Percentiles rank a stretch among this genome's conserved stretches.
Evolutionary conservation across 148 eudicot species (phyloP).

Genomic region (Fagopyrum homotropicum): DNA sequence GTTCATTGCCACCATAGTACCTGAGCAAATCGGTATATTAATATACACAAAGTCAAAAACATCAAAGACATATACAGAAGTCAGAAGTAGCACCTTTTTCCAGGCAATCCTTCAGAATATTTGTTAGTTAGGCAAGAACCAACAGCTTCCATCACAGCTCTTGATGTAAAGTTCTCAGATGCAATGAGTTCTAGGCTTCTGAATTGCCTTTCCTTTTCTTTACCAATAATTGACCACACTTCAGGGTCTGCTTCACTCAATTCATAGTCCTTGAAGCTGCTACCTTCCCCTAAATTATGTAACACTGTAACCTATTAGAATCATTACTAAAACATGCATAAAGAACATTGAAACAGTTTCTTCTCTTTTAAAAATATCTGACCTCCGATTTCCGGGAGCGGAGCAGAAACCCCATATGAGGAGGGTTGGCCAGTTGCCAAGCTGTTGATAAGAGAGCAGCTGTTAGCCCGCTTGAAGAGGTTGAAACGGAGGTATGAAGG

Average conservation of each 20-base stretch:
- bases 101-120: slow-evolving; percentile 92
- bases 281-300: slow-evolving; percentile 36
- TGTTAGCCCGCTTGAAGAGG: slow-evolving; percentile 28
- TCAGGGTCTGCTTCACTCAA: slow-evolving; percentile 74
- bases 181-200: slow-evolving; percentile 82
- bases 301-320: background rate
- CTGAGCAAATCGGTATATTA: slow-evolving; percentile 19
- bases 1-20: slow-evolving; percentile 90
- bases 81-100: slow-evolving; percentile 56
- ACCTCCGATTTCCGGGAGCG: slow-evolving; percentile 50
- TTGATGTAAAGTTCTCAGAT: slow-evolving; percentile 86
- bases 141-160: slow-evolving; percentile 94
- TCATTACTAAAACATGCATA: background rate
- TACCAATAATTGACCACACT: slow-evolving; percentile 51
- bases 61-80: background rate
- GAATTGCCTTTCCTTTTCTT: slow-evolving; percentile 75
- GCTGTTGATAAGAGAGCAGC: slow-evolving; percentile 41
- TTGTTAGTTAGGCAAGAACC: slow-evolving; percentile 92
- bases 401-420: slow-evolving; percentile 25
- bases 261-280: slow-evolving; percentile 58
- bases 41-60: background rate
- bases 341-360: background rate
- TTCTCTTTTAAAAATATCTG: background rate
- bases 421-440: slow-evolving; percentile 45
- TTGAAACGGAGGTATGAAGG: slow-evolving; percentile 11